Evolutionary conservation across 2,329 filamentous ascomycete species (phyloP).

Genomic region (Fonsecaea monophora): DNA sequence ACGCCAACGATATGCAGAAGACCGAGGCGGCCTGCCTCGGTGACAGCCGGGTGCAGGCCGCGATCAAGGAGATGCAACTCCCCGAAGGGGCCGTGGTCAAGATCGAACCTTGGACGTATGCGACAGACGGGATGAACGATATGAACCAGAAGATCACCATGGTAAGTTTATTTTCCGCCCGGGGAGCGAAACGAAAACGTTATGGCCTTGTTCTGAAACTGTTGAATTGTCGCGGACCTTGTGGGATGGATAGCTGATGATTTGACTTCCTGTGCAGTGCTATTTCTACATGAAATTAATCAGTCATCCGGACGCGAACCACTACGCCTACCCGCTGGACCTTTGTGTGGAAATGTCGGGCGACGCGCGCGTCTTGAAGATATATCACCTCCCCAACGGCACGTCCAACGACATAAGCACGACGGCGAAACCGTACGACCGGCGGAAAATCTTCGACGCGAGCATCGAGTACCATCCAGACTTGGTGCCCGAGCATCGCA

Average conservation of each 20-base stretch:
- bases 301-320: constrained; percentile 58
- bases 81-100: constrained; percentile 55
- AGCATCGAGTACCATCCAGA: constrained; percentile 48
- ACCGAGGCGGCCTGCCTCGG: constrained; percentile 57
- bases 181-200: no score
- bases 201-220: no score
- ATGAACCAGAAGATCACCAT: constrained; percentile 58
- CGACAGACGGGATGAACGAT: constrained; percentile 60
- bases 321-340: constrained; percentile 65
- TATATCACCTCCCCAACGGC: constrained; percentile 57
- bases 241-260: no score
- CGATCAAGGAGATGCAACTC: constrained; percentile 53
- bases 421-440: constrained; percentile 49
- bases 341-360: constrained; percentile 61
- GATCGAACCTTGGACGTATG: constrained; percentile 65
- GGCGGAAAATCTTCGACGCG: constrained; percentile 49
- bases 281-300: constrained; percentile 52
- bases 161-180: constrained; percentile 45
- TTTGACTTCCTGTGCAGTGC: constrained; percentile 34
- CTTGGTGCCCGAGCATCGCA: constrained; percentile 43
- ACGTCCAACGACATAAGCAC: constrained; percentile 50
- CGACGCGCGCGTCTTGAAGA: constrained; percentile 57
- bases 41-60: constrained; percentile 52
- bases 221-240: no score
- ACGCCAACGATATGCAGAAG: constrained; percentile 56